Evolutionary conservation across 2,329 filamentous ascomycete species (phyloP), one percentile per base, ranked within the genome.

Genomic region (Chaetomiaceae sp.): DNA sequence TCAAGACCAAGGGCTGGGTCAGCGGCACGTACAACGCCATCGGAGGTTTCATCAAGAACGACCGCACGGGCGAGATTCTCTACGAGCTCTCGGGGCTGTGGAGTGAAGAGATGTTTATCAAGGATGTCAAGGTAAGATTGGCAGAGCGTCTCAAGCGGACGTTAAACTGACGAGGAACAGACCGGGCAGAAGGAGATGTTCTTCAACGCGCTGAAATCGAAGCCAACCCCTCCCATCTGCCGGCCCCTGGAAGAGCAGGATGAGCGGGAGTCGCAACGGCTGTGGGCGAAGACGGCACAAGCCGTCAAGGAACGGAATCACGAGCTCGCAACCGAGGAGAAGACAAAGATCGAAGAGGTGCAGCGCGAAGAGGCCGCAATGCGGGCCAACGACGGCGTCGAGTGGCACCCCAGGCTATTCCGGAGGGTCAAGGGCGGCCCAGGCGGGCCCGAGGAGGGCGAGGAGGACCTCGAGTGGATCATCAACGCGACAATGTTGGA

Each of bases 1-100:
- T 99, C 80, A 97, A 97, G 75, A 95, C 90, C 48, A 97, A 97
- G 72, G 94, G 94, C 5, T 99, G 95, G 81, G 92, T 99, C 60
- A 87, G 90, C 48, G 94, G 94, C 7, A 94, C 89, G 1, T 99
- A 99, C 72, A 96, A 99, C 66, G 90, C 91, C 34, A 96, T 99
- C 64, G 91, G 90, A 8, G 94, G 94, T 8, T 84, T 79, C 37
- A 95, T 99, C 72, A 95, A 87, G 71, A 89, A 91, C 62, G 89
- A 91, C 60, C 84, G 85, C 66, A 91, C 89, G 0, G 91, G 89
- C 31, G 91, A 96, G 69, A 73, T 86, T 6, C 77, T 96, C n/a
- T 97, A 84, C 66, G 94, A 99, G 69, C 77, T 99, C 6, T 95
- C 89, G 1, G 94, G 94, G 1, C 75, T 92, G 51, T 99, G 94